These are phyloP conservation scores for Termitomyces bulborhizus DNA, from an alignment of 768 basidiomycete species.

Conservation along the genomic window DNA sequence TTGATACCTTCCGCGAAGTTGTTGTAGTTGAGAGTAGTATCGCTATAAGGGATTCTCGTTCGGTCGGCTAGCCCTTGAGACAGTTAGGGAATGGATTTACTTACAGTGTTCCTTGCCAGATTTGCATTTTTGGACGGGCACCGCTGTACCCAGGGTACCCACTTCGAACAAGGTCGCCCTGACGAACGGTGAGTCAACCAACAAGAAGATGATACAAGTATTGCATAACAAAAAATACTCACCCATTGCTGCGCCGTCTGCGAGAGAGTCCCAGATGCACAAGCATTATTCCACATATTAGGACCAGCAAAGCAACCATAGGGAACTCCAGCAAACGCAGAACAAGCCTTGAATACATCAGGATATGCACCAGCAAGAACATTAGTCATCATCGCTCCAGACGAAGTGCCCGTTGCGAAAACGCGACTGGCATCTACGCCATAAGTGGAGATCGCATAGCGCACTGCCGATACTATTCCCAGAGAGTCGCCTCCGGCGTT, in stretches of 20 bases:
- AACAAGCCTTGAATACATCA: conserved; percentile 44
- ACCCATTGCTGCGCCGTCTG: conserved; percentile 44
- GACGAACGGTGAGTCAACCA: background rate
- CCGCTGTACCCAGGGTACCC: conserved; percentile 51
- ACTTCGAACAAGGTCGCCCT: conserved; percentile 38
- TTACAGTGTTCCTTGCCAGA: conserved; percentile 47
- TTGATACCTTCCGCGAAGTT: conserved; percentile 48
- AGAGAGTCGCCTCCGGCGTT: conserved; percentile 50
- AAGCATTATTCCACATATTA: conserved; percentile 40
- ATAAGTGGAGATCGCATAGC: conserved; percentile 42
- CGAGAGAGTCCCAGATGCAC: conserved; percentile 35
- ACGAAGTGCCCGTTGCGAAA: conserved; percentile 45
- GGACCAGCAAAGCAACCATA: conserved; percentile 48
- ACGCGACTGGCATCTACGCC: conserved; percentile 38
- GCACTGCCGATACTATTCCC: conserved; percentile 39
- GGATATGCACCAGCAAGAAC: conserved; percentile 49
- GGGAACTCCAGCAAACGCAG: conserved; percentile 46
- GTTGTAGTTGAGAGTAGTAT: conserved; percentile 41
- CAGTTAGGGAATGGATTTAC: no score
- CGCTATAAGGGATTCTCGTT: conserved; percentile 19
- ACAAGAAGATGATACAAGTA: no score
- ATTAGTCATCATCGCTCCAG: conserved; percentile 58
- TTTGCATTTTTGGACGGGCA: conserved; percentile 41
- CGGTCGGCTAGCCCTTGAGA: no score
- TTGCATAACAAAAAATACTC: conserved; percentile 3